These are phyloP conservation scores for Vitis cinerea DNA, from an alignment of 164 flowering plant genomes.

Conservation along the genomic window DNA sequence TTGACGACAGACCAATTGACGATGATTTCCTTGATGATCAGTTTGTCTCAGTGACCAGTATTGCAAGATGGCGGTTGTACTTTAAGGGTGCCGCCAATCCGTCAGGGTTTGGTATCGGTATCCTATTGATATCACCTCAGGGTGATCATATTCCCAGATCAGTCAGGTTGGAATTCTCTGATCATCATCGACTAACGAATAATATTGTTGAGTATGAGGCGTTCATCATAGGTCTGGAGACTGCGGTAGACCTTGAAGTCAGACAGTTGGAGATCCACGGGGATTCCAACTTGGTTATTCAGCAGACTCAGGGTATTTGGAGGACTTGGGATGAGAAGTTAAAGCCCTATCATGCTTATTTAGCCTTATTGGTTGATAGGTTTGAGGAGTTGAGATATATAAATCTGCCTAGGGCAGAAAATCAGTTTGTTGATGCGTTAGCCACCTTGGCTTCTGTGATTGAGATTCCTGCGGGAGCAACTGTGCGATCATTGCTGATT, in stretches of 20 bases:
- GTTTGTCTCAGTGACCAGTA: no score
- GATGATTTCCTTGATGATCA: neutral
- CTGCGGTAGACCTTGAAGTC: neutral
- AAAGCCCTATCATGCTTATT: neutral
- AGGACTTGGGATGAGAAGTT: neutral
- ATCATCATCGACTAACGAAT: neutral
- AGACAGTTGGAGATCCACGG: neutral
- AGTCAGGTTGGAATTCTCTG: neutral
- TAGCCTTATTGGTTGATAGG: no score
- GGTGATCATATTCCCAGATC: neutral
- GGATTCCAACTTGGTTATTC: neutral
- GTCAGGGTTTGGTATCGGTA: neutral
- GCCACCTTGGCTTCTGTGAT: no score
- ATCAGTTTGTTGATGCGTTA: no score
- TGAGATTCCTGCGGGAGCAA: no score
- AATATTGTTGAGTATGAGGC: slow-evolving; percentile 1
- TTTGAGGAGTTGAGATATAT: no score
- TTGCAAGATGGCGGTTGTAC: neutral
- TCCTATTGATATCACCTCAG: neutral
- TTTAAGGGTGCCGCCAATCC: neutral
- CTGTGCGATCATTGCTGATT: no score
- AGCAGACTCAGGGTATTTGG: neutral
- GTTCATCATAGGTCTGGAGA: neutral
- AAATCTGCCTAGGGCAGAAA: no score
- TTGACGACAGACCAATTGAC: neutral